Evolutionary conservation across 306 rosid genomes (phyloP), one percentile per base, ranked within the genome.

Genomic region (Casuarina glauca): DNA sequence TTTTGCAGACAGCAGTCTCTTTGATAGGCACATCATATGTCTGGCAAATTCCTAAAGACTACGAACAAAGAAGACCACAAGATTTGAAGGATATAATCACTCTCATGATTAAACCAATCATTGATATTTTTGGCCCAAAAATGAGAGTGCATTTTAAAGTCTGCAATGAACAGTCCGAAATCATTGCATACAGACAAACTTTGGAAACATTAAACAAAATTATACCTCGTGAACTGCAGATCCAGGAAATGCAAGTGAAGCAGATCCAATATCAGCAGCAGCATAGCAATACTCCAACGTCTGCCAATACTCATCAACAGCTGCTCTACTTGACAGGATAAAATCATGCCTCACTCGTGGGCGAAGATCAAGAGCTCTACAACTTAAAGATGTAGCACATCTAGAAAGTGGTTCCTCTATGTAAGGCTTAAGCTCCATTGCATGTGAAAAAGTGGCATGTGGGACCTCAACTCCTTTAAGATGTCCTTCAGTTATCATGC

Each of bases 281-380:
- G 93, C 96, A 82, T 89, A 95, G 78, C 97, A 87, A 75, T 88
- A 89, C 82, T 95, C 97, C 66, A 95, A 85, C 54, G 96, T 95
- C 82, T 79, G 89, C 99, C 97, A 93, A 87, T 95, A 95, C 84
- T 95, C 91, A 74, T 91, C 84, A 76, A 95, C 93, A 75, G 93
- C 97, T 63, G 83, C 89, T 89, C 84, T 89, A 83, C 74, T 91
- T 32, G 89, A 89, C 78, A 95, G 82, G 80, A 79, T 72, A 88
- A 95, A 95, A 85, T 95, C 98, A 84, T 95, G 98, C 76, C 98
- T 92, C 86, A 95, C 81, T 84, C 98, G 84, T 83, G 97, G 98
- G 82, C 97, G 93, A 76, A 92, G 89, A 87, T 91, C 97, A 81
- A 76, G 83, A 76, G 89, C 83, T 54, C 83, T 79, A 83, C 81